A percentile compares a stretch with the other conserved stretches of the same genome.
Evolutionary conservation across 2,329 filamentous ascomycete species (phyloP).

Genomic region (Trichothecium roseum): DNA sequence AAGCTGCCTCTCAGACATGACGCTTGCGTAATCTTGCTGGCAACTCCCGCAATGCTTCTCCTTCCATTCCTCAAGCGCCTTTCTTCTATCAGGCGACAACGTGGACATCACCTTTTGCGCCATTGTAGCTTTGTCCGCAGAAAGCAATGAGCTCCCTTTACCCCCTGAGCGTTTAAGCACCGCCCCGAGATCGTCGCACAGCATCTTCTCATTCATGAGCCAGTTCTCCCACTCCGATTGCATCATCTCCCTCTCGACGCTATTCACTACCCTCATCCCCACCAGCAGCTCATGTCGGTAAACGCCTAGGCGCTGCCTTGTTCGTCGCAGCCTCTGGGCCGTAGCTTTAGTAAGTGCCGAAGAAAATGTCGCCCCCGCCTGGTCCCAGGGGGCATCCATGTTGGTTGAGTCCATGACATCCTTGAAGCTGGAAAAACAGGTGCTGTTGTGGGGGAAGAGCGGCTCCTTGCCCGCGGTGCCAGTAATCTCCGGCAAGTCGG

Average conservation of each 20-base stretch:
- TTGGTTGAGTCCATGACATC: conserved; percentile 47
- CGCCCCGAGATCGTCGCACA: conserved; percentile 55
- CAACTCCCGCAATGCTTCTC: conserved; percentile 48
- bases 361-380: conserved; percentile 35
- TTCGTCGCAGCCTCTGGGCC: conserved; percentile 59
- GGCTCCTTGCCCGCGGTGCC: conserved; percentile 21
- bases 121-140: conserved; percentile 12
- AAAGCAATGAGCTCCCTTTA: conserved; percentile 4
- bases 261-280: conserved; percentile 81
- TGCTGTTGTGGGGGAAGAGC: conserved; percentile 35
- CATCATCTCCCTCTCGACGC: conserved; percentile 76
- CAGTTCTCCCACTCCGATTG: conserved; percentile 89
- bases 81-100: conserved; percentile 18
- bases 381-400: conserved; percentile 45
- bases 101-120: conserved; percentile 21
- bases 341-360: conserved; percentile 40
- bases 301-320: conserved; percentile 70
- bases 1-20: conserved; percentile 18
- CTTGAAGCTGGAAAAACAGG: conserved; percentile 52
- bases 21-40: conserved; percentile 27
- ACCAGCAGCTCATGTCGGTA: conserved; percentile 89
- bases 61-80: conserved; percentile 36
- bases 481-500: conserved; percentile 62
- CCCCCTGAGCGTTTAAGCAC: conserved; percentile 22
- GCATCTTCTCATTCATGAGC: conserved; percentile 66